Evolutionary conservation across 495 filamentous ascomycete species (phyloP), one percentile per base, ranked within the genome.

Genomic region (Clohesyomyces aquaticus): DNA sequence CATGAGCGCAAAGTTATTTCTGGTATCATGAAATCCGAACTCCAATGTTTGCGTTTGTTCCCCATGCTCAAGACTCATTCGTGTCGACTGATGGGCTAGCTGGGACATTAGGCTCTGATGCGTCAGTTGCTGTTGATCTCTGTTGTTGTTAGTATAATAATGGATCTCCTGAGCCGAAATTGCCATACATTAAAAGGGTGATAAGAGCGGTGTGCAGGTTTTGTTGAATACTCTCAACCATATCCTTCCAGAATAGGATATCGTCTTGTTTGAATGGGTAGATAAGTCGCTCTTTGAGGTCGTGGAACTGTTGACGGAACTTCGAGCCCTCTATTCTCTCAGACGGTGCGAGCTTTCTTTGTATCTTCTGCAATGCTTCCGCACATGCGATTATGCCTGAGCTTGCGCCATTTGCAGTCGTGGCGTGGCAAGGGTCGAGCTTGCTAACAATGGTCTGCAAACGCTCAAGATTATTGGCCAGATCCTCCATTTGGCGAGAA

Each of bases 341-440:
- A 3, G 4, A 10, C 6, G 8, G 9, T 8, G 25, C 8, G 9
- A 55, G 26, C 28, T 55, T 21, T 29, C 18, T 55, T n/a, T 23
- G 4, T 3, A 55, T 35, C 16, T 41, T 32, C 16, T 19, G 23
- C 1, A 59, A 16, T 10, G 41, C 42, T 3, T 26, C 18, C 2
- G 42, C 41, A 19, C 55, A 59, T 18, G 41, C 55, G 2, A n/a
- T 27, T 3, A 59, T 59, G 21, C 42, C 42, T 18, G 4, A 19
- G 18, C 22, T 9, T 12, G 16, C 19, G n/a, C n/a, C n/a, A n/a
- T n/a, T n/a, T 12, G 4, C 42, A 4, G 4, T 11, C 22, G n/a
- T 26, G 12, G 41, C 4, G 8, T 14, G 21, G 25, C 42, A 28
- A 16, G 55, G 9, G 3, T 32, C 18, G 8, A n/a, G 12, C 14